phyloP scores from a whole-genome alignment of 2,329 filamentous ascomycete genomes.

The Neodidymelliopsis sp. region DNA sequence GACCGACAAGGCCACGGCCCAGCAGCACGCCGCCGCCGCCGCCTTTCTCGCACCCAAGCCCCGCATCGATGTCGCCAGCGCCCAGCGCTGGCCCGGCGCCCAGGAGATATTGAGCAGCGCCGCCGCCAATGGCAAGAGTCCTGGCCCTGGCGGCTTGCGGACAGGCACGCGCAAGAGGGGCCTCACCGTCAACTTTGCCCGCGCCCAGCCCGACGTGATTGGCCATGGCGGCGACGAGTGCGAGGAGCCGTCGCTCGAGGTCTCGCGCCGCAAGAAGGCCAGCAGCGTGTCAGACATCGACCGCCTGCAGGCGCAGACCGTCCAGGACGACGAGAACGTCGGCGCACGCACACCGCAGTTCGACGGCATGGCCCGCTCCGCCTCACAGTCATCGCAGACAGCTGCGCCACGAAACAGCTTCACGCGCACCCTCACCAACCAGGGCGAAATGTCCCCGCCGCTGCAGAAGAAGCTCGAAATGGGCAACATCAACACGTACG shows the following conservation, averaged over 20 bases:
- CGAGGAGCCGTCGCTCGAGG: constrained; percentile 73
- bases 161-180: constrained; percentile 64
- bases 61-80: constrained; percentile 58
- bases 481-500: constrained; percentile 46
- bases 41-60: constrained; percentile 45
- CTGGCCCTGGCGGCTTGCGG: constrained; percentile 47
- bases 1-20: constrained; percentile 52
- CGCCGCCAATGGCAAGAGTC: constrained; percentile 42
- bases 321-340: constrained; percentile 43
- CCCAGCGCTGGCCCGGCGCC: constrained; percentile 60
- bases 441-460: constrained; percentile 47
- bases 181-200: constrained; percentile 76
- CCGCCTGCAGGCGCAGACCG: constrained; percentile 25
- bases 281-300: constrained; percentile 27
- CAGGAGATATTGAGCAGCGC: constrained; percentile 51
- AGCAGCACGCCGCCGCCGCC: constrained; percentile 36
- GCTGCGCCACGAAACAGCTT: constrained; percentile 39
- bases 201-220: constrained; percentile 79
- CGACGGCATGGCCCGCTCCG: constrained; percentile 33
- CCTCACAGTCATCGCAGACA: constrained; percentile 34
- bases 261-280: constrained; percentile 65
- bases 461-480: constrained; percentile 48
- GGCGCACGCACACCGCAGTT: constrained; percentile 35
- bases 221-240: constrained; percentile 92
- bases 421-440: constrained; percentile 44